These are phyloP conservation scores for Pyricularia sp. DNA, from an alignment of 2,329 filamentous ascomycete genomes.

Conservation along the genomic window DNA sequence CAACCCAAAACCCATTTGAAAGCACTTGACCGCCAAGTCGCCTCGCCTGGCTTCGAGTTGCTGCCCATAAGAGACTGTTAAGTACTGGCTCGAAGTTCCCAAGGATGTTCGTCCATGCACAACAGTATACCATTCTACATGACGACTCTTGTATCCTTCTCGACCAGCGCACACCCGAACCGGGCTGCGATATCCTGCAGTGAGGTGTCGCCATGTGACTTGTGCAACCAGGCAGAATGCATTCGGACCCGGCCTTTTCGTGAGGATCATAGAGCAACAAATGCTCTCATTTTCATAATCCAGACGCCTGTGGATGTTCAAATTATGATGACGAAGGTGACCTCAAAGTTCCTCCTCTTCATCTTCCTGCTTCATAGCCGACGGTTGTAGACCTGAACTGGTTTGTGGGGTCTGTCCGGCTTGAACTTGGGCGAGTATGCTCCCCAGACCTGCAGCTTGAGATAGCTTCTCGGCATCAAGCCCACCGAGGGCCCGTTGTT, in stretches of 20 bases:
- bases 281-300: not conserved
- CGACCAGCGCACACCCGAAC: not conserved
- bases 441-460: constrained; percentile 3
- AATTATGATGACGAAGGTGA: not conserved
- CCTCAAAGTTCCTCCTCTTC: constrained; percentile 6
- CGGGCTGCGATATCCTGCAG: not conserved
- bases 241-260: not conserved
- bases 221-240: not conserved
- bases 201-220: not conserved
- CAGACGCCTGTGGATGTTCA: not conserved
- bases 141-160: not conserved
- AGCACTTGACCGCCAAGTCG: not conserved
- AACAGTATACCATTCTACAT: not conserved
- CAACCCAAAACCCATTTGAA: not conserved
- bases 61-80: not conserved
- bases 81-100: not conserved
- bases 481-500: constrained; percentile 53
- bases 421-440: constrained; percentile 4
- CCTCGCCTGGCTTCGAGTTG: not conserved
- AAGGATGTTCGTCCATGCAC: not conserved
- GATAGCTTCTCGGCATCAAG: constrained; percentile 4
- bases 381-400: not conserved
- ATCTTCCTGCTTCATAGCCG: constrained; percentile 3
- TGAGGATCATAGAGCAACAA: not conserved
- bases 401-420: not conserved